Percentiles rank a stretch among this genome's conserved stretches.
phyloP scores from a whole-genome alignment of 495 filamentous ascomycete species.

The Neurospora sp. region DNA sequence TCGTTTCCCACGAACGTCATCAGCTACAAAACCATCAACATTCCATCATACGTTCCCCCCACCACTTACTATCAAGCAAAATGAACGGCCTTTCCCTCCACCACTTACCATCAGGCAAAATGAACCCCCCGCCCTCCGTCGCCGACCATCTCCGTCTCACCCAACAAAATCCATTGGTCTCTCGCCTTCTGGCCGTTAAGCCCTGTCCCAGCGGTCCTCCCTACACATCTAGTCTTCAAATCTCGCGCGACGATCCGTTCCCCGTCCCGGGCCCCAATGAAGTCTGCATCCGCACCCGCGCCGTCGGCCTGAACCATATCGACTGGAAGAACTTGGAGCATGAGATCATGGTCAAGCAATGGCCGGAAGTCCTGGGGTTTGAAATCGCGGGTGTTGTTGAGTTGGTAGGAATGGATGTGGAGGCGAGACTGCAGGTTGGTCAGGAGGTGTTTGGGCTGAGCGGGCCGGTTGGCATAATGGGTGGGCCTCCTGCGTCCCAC shows the following conservation, averaged over 20 bases:
- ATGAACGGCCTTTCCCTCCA: neutral
- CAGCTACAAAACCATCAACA: neutral
- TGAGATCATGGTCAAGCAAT: slow-evolving; percentile 19
- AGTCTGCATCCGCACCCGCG: slow-evolving; percentile 25
- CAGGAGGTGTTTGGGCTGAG: slow-evolving; percentile 28
- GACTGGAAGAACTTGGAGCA: slow-evolving; percentile 29
- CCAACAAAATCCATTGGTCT: neutral
- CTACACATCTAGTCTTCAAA: slow-evolving; percentile 1
- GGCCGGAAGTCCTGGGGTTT: slow-evolving; percentile 30
- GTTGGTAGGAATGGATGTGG: slow-evolving; percentile 20
- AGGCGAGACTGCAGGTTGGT: slow-evolving; percentile 20
- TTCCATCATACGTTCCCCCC: neutral
- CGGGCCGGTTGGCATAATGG: slow-evolving; percentile 6
- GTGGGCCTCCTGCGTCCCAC: neutral
- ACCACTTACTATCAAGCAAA: neutral
- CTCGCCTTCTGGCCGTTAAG: neutral
- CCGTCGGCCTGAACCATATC: slow-evolving; percentile 28
- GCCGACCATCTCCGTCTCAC: neutral
- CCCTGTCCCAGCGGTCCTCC: neutral
- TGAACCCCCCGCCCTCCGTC: neutral
- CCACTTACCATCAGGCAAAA: neutral
- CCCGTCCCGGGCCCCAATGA: slow-evolving; percentile 21
- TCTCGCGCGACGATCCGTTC: slow-evolving; percentile 1
- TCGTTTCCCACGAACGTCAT: neutral
- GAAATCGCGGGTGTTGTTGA: slow-evolving; percentile 31